Evolutionary conservation across 345 rosid species (phyloP).

Genomic region (Triadica sebifera): DNA sequence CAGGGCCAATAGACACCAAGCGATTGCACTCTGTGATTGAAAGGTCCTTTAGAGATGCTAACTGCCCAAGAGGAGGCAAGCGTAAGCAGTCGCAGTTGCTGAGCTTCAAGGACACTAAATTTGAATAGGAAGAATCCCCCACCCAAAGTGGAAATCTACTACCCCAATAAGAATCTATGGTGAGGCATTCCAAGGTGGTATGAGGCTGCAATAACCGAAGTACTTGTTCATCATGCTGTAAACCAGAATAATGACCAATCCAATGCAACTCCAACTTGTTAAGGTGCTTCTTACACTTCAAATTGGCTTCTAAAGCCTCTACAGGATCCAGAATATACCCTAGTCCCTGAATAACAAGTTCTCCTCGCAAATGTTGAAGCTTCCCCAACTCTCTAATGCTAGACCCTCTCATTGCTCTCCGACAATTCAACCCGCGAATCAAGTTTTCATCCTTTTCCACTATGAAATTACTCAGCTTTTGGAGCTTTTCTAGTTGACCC

Average conservation of each 20-base stretch:
- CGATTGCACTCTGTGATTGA: background rate
- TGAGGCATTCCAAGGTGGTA: background rate
- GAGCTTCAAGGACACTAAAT: background rate
- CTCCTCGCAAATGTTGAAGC: background rate
- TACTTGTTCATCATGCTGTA: no score
- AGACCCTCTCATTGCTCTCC: background rate
- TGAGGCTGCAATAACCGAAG: background rate
- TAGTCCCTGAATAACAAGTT: background rate
- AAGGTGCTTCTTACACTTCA: background rate
- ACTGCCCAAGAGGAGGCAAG: background rate
- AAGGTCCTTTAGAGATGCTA: background rate
- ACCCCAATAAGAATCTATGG: background rate
- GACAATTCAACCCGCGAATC: no score
- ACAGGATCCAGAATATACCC: no score
- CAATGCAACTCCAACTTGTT: background rate
- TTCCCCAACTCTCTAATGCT: background rate
- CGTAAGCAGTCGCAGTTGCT: background rate
- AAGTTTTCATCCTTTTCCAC: background rate
- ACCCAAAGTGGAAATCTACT: background rate
- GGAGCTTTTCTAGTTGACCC: background rate
- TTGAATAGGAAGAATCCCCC: background rate
- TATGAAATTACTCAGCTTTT: background rate
- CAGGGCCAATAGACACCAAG: background rate
- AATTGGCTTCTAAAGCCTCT: background rate
- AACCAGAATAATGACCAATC: no score